Percentiles rank a stretch among this genome's conserved stretches.
Evolutionary conservation across 2,329 filamentous ascomycete genomes (phyloP).

Genomic region (Cryphonectria naterciae): DNA sequence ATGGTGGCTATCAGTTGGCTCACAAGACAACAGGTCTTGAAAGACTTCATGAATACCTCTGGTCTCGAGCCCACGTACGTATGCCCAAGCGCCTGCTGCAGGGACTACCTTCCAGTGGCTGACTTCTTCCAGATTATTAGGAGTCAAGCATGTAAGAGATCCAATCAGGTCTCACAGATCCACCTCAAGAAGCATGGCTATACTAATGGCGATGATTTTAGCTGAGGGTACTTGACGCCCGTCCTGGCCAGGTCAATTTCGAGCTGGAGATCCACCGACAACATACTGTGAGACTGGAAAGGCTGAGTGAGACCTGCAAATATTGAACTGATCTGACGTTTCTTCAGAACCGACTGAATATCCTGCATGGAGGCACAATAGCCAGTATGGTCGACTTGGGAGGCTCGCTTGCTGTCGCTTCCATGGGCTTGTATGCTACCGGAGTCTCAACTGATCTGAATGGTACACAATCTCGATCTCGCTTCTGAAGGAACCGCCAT

Average conservation of each 20-base stretch:
- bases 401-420: slow-evolving; percentile 68
- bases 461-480: slow-evolving; percentile 42
- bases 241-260: slow-evolving; percentile 72
- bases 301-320: neutral
- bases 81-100: neutral
- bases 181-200: too few species aligned
- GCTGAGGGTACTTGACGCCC: slow-evolving; percentile 69
- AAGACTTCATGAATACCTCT: slow-evolving; percentile 83
- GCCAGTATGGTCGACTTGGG: slow-evolving; percentile 74
- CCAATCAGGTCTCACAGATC: neutral
- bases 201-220: slow-evolving; percentile 38
- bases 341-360: slow-evolving; percentile 73
- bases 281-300: slow-evolving; percentile 65
- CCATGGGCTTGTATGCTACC: slow-evolving; percentile 64
- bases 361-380: slow-evolving; percentile 78
- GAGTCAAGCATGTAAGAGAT: slow-evolving; percentile 20
- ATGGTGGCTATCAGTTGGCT: neutral
- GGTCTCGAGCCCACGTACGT: slow-evolving; percentile 84
- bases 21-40: slow-evolving; percentile 66
- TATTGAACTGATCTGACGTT: neutral
- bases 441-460: slow-evolving; percentile 70
- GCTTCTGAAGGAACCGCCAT: neutral
- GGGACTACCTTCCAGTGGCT: neutral
- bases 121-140: slow-evolving; percentile 20
- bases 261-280: slow-evolving; percentile 75